These are phyloP conservation scores for Inga leiocalycina DNA, from an alignment of 306 rosid species.

Conservation along the genomic window DNA sequence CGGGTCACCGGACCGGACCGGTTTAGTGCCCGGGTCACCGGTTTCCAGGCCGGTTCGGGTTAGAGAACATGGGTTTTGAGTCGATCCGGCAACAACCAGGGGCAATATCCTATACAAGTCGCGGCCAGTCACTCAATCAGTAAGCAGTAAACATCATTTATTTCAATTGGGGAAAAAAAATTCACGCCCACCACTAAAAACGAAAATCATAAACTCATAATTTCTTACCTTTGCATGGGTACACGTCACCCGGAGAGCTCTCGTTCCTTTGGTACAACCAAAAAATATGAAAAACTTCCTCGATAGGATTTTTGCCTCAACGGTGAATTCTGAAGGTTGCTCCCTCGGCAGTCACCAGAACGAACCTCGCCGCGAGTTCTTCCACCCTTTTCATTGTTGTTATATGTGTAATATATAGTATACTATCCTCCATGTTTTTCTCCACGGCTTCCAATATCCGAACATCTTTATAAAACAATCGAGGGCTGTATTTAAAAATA, in stretches of 20 bases:
- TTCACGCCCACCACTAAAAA: background rate
- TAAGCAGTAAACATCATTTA: constrained; percentile 1
- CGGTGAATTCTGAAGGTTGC: constrained; percentile 23
- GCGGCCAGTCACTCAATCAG: background rate
- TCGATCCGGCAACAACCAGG: constrained; percentile 7
- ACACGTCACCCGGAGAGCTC: constrained; percentile 16
- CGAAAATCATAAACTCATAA: background rate
- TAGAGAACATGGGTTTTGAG: too few relatives aligned
- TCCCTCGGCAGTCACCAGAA: constrained; percentile 24
- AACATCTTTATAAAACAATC: constrained; percentile 27
- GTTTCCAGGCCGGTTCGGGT: too few relatives aligned
- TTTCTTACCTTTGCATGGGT: background rate
- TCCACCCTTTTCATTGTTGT: constrained; percentile 10
- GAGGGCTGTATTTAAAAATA: constrained; percentile 27
- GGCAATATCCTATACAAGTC: background rate
- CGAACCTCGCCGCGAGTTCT: constrained; percentile 5
- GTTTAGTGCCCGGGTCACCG: too few relatives aligned
- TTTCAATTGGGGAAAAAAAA: background rate
- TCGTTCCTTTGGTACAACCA: constrained; percentile 30
- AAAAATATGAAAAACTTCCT: constrained; percentile 26
- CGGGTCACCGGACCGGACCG: too few relatives aligned
- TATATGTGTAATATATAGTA: constrained; percentile 22
- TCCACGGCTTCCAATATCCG: constrained; percentile 47
- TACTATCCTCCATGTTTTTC: constrained; percentile 34
- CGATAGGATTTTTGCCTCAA: constrained; percentile 11